Conservation (phyloP, 768 basidiomycete genomes). For the Mycena rosella region DNA sequence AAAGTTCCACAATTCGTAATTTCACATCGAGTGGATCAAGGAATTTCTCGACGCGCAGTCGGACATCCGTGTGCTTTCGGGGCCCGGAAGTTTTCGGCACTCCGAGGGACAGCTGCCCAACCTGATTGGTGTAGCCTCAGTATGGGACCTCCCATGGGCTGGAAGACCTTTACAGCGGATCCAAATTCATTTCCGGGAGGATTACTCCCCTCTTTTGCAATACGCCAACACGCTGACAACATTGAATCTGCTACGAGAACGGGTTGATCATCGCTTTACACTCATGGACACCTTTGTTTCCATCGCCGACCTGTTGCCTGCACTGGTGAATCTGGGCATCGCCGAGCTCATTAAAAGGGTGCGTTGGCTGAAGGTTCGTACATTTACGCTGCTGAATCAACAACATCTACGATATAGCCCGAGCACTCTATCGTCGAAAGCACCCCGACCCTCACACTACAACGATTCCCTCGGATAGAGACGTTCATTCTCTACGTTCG, state of each 20-base stretch:
- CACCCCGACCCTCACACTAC: neutral
- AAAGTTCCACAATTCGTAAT: conserved; percentile 18
- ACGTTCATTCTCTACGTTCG: conserved; percentile 3
- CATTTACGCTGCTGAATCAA: neutral
- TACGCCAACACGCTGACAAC: conserved; percentile 15
- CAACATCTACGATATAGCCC: neutral
- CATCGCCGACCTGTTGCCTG: conserved; percentile 5
- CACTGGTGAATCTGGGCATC: conserved; percentile 11
- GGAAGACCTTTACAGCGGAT: conserved; percentile 18
- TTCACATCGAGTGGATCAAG: neutral
- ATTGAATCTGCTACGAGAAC: neutral
- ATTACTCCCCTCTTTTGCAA: neutral
- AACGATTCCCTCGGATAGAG: neutral
- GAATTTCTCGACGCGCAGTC: conserved; percentile 14
- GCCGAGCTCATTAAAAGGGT: neutral
- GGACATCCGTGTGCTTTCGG: conserved; percentile 17
- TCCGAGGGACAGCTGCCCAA: neutral
- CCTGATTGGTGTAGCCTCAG: neutral
- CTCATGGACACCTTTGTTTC: neutral
- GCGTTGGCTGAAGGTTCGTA: neutral
- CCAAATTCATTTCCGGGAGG: neutral
- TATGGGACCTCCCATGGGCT: neutral
- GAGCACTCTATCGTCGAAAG: neutral
- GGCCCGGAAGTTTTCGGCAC: neutral
- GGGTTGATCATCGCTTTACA: neutral